These are phyloP conservation scores for Tricholoma flavovirens DNA, from an alignment of 768 basidiomycete genomes.

Conservation along the genomic window DNA sequence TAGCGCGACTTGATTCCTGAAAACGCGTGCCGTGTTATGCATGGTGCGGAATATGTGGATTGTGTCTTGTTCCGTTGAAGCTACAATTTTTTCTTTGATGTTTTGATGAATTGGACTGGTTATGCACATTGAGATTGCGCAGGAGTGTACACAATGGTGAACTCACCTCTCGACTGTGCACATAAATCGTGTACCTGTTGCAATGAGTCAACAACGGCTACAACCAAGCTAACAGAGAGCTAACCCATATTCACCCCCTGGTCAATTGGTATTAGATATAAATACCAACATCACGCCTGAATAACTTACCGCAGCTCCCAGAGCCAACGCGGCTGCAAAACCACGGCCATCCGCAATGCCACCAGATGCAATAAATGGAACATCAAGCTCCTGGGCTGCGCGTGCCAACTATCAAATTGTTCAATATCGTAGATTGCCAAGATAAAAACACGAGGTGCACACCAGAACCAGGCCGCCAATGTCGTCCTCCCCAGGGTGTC, in stretches of 20 bases:
- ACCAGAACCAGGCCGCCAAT: conserved; percentile 85
- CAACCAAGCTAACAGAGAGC: conserved; percentile 15
- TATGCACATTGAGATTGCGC: not conserved
- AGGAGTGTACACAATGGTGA: not conserved
- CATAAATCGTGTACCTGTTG: conserved; percentile 78
- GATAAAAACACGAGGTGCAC: conserved; percentile 5
- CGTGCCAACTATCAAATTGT: conserved; percentile 60
- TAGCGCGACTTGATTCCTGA: conserved; percentile 75
- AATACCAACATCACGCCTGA: not conserved
- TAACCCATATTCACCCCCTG: conserved; percentile 83
- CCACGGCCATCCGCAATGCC: conserved; percentile 87
- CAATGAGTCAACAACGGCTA: conserved; percentile 5
- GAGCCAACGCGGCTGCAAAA: conserved; percentile 70
- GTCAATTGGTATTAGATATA: conserved; percentile 2
- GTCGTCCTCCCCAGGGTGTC: conserved; percentile 93
- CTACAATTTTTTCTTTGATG: conserved; percentile 87
- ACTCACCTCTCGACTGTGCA: conserved; percentile 76
- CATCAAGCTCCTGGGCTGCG: conserved; percentile 75
- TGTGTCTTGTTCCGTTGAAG: conserved; percentile 77
- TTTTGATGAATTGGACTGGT: conserved; percentile 76
- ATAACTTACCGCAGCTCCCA: conserved; percentile 69
- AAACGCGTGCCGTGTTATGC: conserved; percentile 79
- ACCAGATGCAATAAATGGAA: conserved; percentile 88
- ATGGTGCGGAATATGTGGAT: conserved; percentile 88
- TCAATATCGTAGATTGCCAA: not conserved